phyloP scores from a whole-genome alignment of 345 rosid species.

The Gossypium bickii region DNA sequence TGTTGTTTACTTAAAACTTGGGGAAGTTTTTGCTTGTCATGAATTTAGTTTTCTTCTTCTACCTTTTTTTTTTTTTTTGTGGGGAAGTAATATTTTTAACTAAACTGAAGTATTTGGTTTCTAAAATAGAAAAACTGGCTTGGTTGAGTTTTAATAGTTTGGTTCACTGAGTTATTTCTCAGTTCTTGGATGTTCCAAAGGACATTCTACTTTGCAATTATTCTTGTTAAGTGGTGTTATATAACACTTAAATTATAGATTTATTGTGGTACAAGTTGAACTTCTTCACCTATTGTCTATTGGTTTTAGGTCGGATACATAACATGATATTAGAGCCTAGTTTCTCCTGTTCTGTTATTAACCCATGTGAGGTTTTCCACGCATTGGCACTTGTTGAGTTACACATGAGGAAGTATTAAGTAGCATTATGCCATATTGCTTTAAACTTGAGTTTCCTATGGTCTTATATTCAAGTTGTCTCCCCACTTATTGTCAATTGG shows the following conservation, averaged over 20 bases:
- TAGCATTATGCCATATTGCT: background rate
- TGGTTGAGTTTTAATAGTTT: background rate
- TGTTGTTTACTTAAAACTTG: background rate
- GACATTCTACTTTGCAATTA: background rate
- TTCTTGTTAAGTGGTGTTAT: background rate
- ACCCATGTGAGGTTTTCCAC: background rate
- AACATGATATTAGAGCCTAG: background rate
- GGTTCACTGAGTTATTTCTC: background rate
- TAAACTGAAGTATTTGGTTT: background rate
- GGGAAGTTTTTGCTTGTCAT: background rate
- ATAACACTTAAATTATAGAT: background rate
- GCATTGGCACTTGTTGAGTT: background rate
- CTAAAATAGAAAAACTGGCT: background rate
- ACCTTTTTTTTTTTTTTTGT: too few relatives aligned
- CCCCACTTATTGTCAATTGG: background rate
- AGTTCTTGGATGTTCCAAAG: background rate
- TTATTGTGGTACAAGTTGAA: background rate
- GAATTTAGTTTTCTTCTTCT: background rate
- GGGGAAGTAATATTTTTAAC: background rate
- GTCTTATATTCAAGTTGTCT: background rate
- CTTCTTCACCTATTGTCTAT: background rate
- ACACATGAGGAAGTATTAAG: background rate
- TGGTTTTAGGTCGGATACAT: background rate
- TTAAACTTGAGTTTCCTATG: background rate
- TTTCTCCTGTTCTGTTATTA: background rate